Evolutionary conservation across 768 basidiomycete species (phyloP).

Genomic region (Hortiboletus campestris): DNA sequence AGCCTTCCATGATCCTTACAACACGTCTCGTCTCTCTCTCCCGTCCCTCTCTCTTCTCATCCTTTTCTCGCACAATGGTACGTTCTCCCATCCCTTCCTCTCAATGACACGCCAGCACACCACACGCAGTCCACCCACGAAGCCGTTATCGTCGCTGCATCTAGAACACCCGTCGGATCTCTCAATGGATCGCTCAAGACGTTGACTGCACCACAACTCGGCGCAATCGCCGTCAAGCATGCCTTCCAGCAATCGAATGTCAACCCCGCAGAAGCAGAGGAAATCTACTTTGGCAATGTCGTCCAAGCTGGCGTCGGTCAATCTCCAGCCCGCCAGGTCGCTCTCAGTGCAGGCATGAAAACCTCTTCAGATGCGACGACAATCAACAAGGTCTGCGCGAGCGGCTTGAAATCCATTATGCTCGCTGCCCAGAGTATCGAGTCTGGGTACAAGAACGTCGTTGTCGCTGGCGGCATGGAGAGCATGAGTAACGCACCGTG

Average conservation of each 20-base stretch:
- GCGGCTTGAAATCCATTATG: constrained; percentile 94
- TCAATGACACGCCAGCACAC: background rate
- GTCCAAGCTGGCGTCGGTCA: constrained; percentile 97
- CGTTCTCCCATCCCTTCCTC: constrained; percentile 10
- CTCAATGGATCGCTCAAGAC: constrained; percentile 88
- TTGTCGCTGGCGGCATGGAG: constrained; percentile 98
- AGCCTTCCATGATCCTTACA: constrained; percentile 40
- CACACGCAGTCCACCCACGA: constrained; percentile 52
- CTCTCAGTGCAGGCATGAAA: constrained; percentile 83
- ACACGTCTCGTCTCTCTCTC: constrained; percentile 40
- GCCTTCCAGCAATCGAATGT: constrained; percentile 81
- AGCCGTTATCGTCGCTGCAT: constrained; percentile 91
- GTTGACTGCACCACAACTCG: constrained; percentile 89
- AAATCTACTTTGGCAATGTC: constrained; percentile 97
- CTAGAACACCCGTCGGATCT: constrained; percentile 92
- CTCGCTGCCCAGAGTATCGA: constrained; percentile 89
- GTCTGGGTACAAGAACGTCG: constrained; percentile 79
- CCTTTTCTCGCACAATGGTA: constrained; percentile 51
- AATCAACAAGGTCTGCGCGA: constrained; percentile 99
- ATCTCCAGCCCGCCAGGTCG: constrained; percentile 96
- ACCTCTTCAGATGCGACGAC: constrained; percentile 93
- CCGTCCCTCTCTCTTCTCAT: constrained; percentile 37
- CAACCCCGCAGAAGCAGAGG: constrained; percentile 82
- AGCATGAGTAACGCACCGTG: constrained; percentile 99
- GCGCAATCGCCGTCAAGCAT: constrained; percentile 83